Evolutionary conservation across 1,139 yeast species (phyloP), one percentile per base, ranked within the genome.

Genomic region (Kodamaea sp.): DNA sequence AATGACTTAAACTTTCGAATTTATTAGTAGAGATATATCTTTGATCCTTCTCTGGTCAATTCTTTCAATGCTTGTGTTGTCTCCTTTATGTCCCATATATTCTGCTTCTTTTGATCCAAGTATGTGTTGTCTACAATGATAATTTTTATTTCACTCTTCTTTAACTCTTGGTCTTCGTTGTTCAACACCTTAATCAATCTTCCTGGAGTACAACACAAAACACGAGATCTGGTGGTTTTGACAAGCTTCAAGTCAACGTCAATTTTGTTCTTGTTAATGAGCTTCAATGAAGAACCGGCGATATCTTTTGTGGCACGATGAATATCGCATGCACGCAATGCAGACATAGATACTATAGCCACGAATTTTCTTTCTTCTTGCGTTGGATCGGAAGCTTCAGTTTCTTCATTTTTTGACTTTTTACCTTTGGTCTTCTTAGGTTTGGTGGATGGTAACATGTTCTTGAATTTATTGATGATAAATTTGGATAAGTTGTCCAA

Each of bases 241-340:
- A 83, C 63, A 21, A 76, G 59, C 35, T 71, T 69, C 41, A 77
- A 59, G 51, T 84, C 92, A 33, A 77, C 78, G 15, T 67, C 66
- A 25, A 82, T 52, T 44, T 79, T 76, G 54, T 84, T 83, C 57
- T 83, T 84, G 48, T 77, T 75, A 50, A 83, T 83, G 27, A 83
- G 55, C 51, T 83, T 83, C 35, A 83, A 43, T 2, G 87, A 76
- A 0, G 83, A 75, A 7, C 81, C 80, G 4, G 69, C 61, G 22
- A 80, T 48, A 19, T 67, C 68, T 45, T 74, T 70, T 8, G 81
- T 73, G 1, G 82, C 79, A 37, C 92, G 67, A 50, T 77, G 78
- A 2, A 81, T 70, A 48, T 83, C 90, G 59, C 92, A 83, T 1
- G 83, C 87, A 38, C 92, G 66, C 15, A 83, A 59, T 1, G 90